A percentile compares a stretch with the other conserved stretches of the same genome.
phyloP scores from a whole-genome alignment of 345 rosid genomes.

The Nephelium lappaceum region DNA sequence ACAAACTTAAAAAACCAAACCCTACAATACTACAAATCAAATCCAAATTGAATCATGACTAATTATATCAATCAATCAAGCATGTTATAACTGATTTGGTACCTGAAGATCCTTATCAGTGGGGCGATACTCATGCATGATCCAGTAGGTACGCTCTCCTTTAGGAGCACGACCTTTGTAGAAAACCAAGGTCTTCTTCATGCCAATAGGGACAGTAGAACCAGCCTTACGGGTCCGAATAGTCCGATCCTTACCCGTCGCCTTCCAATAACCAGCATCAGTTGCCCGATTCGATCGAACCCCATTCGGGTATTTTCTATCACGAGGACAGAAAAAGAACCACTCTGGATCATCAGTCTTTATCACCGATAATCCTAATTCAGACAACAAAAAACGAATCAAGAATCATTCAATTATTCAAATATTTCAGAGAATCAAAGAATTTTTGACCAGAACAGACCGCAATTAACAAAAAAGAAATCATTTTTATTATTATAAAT shows the following conservation, averaged over 20 bases:
- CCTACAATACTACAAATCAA: no score
- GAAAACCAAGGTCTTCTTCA: slow-evolving; percentile 96
- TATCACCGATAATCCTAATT: slow-evolving; percentile 69
- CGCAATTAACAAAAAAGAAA: neutral
- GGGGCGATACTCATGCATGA: slow-evolving; percentile 94
- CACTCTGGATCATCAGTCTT: slow-evolving; percentile 90
- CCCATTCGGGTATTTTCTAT: slow-evolving; percentile 91
- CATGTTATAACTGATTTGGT: no score
- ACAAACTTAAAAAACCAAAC: no score
- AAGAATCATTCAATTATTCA: slow-evolving; percentile 18
- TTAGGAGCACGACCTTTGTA: slow-evolving; percentile 92
- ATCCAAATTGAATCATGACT: no score
- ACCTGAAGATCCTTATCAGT: slow-evolving; percentile 73
- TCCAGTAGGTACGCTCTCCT: slow-evolving; percentile 86
- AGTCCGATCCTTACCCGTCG: slow-evolving; percentile 92
- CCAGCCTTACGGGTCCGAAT: slow-evolving; percentile 60
- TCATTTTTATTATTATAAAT: no score
- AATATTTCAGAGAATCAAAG: slow-evolving; percentile 4
- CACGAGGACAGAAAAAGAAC: slow-evolving; percentile 95
- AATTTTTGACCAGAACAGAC: slow-evolving; percentile 7
- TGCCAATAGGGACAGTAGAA: slow-evolving; percentile 50
- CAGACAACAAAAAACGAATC: slow-evolving; percentile 14
- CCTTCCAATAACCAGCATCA: slow-evolving; percentile 93
- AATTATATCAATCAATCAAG: no score
- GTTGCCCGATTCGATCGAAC: slow-evolving; percentile 97